Evolutionary conservation across 2,329 filamentous ascomycete genomes (phyloP).

Genomic region (Pseudocercospora pini-densiflorae): DNA sequence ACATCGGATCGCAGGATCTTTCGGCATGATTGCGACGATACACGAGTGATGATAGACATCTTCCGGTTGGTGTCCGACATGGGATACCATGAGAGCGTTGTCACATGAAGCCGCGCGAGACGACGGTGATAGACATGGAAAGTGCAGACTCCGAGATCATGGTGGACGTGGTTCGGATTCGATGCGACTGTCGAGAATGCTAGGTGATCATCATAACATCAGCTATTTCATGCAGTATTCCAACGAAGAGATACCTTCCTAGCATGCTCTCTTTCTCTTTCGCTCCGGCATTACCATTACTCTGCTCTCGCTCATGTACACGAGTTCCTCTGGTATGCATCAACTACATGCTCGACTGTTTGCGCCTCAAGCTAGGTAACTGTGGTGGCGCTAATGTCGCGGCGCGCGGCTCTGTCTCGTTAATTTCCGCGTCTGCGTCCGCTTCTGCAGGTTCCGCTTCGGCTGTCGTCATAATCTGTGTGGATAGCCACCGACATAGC

Average conservation of each 20-base stretch:
- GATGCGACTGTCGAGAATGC: not conserved
- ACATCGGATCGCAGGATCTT: not conserved
- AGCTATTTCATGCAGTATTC: conserved; percentile 10
- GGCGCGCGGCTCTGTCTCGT: conserved; percentile 1
- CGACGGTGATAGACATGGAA: too few relatives aligned
- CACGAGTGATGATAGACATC: too few relatives aligned
- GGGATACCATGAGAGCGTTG: too few relatives aligned
- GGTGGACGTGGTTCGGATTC: not conserved
- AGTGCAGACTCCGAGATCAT: not conserved
- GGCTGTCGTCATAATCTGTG: conserved; percentile 11
- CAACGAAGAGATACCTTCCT: conserved; percentile 7
- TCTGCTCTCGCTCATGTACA: conserved; percentile 7
- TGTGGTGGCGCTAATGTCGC: conserved; percentile 6
- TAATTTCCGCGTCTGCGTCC: not conserved
- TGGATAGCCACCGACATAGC: conserved; percentile 1
- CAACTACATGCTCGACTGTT: conserved; percentile 5
- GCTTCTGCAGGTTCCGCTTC: conserved; percentile 5
- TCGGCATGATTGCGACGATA: not conserved
- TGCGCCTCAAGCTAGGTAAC: not conserved
- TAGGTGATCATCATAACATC: conserved; percentile 6
- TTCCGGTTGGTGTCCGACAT: too few relatives aligned
- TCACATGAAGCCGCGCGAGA: too few relatives aligned
- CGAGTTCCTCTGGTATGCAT: not conserved
- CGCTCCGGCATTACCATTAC: conserved; percentile 13
- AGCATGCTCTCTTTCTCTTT: not conserved